These are phyloP conservation scores for Gaeumannomyces sp. DNA, from an alignment of 2,329 filamentous ascomycete genomes.

Conservation along the genomic window DNA sequence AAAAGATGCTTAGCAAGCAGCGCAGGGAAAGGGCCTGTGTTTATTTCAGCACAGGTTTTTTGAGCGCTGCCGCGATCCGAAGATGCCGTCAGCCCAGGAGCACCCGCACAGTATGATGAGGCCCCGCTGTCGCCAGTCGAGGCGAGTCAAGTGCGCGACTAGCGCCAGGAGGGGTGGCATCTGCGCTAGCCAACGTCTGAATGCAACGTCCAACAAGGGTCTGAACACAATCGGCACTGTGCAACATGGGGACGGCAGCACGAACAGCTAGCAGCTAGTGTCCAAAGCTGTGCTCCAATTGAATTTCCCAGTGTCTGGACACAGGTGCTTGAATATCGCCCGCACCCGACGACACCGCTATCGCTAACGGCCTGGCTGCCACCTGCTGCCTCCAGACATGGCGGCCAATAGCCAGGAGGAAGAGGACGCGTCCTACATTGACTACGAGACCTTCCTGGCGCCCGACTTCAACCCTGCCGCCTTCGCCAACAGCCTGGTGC, in stretches of 20 bases:
- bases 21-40: too few relatives aligned
- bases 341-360: not conserved
- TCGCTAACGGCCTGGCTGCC: too few relatives aligned
- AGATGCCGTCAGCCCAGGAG: too few relatives aligned
- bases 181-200: not conserved
- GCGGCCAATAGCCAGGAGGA: constrained; percentile 29
- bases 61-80: too few relatives aligned
- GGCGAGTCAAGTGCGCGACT: not conserved
- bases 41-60: too few relatives aligned
- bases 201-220: too few relatives aligned
- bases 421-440: constrained; percentile 78
- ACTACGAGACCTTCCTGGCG: constrained; percentile 86
- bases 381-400: constrained; percentile 17
- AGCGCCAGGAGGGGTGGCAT: too few relatives aligned
- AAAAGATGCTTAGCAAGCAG: not conserved
- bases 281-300: not conserved
- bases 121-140: too few relatives aligned
- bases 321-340: too few relatives aligned
- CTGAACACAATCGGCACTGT: not conserved
- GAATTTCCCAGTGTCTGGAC: not conserved
- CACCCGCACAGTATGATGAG: not conserved
- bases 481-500: constrained; percentile 85
- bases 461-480: constrained; percentile 72
- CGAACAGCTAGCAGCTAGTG: too few relatives aligned
- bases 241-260: not conserved